Evolutionary conservation across 176 grass and related monocot genomes (phyloP).

Genomic region (Leersia perrieri): DNA sequence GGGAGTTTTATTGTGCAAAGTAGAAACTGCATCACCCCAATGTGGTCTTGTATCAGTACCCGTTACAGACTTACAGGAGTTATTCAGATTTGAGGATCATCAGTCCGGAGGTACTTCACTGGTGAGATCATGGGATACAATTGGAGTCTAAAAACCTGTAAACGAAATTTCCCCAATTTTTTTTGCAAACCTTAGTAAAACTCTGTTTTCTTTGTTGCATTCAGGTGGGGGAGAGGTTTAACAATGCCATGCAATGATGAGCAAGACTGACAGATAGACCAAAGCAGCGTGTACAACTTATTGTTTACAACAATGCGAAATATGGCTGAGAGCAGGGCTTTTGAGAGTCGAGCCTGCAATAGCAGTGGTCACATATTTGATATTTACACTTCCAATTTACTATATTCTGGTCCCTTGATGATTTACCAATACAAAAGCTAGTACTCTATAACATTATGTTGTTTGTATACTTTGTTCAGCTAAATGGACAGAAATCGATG

Average conservation of each 20-base stretch:
- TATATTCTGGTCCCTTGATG: no score
- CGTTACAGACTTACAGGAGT: background rate
- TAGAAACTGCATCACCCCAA: no score
- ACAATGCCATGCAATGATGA: background rate
- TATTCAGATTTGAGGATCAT: background rate
- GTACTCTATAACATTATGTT: no score
- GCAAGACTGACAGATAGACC: background rate
- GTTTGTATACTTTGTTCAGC: no score
- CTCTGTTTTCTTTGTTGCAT: background rate
- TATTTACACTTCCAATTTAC: no score
- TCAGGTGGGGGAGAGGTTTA: background rate
- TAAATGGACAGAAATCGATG: no score
- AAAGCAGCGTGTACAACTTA: background rate
- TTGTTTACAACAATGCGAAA: background rate
- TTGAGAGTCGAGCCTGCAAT: background rate
- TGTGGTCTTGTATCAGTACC: no score
- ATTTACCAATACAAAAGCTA: no score
- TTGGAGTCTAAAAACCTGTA: background rate
- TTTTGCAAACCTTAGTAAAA: background rate
- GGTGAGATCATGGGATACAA: background rate
- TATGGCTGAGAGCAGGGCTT: background rate
- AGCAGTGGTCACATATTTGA: no score
- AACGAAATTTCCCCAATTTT: background rate
- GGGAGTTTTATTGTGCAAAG: no score
- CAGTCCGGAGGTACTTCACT: background rate